Percentiles rank a stretch among this genome's conserved stretches.
These are phyloP conservation scores for Dioscorea dumetorum DNA, from an alignment of 106 monocot species.

Conservation along the genomic window DNA sequence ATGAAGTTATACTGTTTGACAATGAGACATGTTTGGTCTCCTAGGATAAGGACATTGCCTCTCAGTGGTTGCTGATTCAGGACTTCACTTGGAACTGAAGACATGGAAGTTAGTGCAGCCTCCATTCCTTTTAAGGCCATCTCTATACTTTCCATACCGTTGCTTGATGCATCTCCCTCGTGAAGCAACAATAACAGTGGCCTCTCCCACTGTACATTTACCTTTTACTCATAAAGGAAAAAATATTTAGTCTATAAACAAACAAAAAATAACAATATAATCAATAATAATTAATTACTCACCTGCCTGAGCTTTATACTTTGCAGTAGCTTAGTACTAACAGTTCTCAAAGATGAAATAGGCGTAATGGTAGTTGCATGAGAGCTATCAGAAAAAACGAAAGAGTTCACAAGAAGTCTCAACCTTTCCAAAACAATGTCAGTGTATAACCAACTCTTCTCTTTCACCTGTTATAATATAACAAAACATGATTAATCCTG, in stretches of 20 bases:
- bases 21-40: slow-evolving; percentile 22
- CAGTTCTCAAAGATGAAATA: slow-evolving; percentile 15
- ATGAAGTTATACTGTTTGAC: slow-evolving; percentile 12
- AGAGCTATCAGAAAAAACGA: slow-evolving; percentile 31
- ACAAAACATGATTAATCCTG: background rate
- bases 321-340: slow-evolving; percentile 31
- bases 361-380: slow-evolving; percentile 20
- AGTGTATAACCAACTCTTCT: slow-evolving; percentile 34
- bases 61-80: slow-evolving; percentile 13
- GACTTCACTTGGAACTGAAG: slow-evolving; percentile 15
- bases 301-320: slow-evolving; percentile 40
- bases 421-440: slow-evolving; percentile 31
- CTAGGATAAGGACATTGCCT: slow-evolving; percentile 13
- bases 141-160: slow-evolving; percentile 22
- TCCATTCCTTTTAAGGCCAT: slow-evolving; percentile 55
- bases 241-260: background rate
- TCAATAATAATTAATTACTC: background rate
- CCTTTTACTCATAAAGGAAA: slow-evolving; percentile 17
- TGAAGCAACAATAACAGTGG: slow-evolving; percentile 18
- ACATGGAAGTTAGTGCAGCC: slow-evolving; percentile 23
- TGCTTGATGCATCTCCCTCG: slow-evolving; percentile 1
- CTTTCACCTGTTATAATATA: slow-evolving; percentile 16
- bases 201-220: slow-evolving; percentile 40
- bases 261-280: background rate
- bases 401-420: slow-evolving; percentile 38